Percentiles rank a stretch among this genome's conserved stretches.
phyloP scores from a whole-genome alignment of 73 alveolate genomes.

The Effrenium voratum region DNA sequence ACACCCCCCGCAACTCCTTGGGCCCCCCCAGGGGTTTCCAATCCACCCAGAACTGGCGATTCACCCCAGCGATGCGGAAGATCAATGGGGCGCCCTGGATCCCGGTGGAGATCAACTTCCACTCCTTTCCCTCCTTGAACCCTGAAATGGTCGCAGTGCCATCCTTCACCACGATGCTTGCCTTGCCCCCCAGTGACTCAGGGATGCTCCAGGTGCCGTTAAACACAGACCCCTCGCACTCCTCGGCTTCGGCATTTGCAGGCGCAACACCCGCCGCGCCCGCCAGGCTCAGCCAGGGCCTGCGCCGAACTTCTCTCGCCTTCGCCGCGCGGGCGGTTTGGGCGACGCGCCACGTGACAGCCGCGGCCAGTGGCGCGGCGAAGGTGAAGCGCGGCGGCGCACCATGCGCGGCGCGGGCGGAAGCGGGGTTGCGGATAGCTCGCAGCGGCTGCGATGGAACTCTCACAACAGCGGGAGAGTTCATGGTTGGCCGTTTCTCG shows the following conservation, averaged over 20 bases:
- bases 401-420: too few species aligned
- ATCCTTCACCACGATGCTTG: slow-evolving; percentile 37
- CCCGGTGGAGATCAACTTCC: slow-evolving; percentile 55
- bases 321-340: too few species aligned
- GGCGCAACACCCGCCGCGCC: not conserved
- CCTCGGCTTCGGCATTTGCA: slow-evolving; percentile 9
- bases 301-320: too few species aligned
- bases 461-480: too few species aligned
- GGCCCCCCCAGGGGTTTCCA: slow-evolving; percentile 81
- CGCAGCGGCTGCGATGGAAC: too few species aligned
- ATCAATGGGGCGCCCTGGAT: slow-evolving; percentile 81
- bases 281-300: not conserved
- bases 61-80: slow-evolving; percentile 76
- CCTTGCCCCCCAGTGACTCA: slow-evolving; percentile 27
- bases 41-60: slow-evolving; percentile 90
- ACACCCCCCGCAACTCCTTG: slow-evolving; percentile 73
- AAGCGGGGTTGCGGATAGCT: too few species aligned
- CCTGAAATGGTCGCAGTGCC: slow-evolving; percentile 73
- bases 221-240: slow-evolving; percentile 63
- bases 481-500: too few species aligned
- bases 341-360: too few species aligned
- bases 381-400: too few species aligned
- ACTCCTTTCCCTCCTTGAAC: not conserved
- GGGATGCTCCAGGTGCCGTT: slow-evolving; percentile 83
- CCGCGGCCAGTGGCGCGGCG: too few species aligned